Evolutionary conservation across 495 filamentous ascomycete genomes (phyloP).

Genomic region (Bacidia gigantensis): DNA sequence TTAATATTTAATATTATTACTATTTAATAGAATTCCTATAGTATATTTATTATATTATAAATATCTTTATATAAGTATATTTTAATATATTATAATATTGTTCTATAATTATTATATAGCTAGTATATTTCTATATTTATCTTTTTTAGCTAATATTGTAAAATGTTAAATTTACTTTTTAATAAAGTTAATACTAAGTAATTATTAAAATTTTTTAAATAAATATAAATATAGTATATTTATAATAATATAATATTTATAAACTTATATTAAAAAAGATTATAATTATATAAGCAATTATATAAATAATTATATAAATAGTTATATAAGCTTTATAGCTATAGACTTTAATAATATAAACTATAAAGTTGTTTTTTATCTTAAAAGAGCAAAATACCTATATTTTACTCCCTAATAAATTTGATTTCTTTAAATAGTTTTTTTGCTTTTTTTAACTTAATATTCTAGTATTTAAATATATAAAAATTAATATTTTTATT

Average conservation of each 20-base stretch:
- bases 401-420: not conserved
- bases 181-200: too few species aligned
- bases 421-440: not conserved
- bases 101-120: not conserved
- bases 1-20: not conserved
- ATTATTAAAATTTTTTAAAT: too few species aligned
- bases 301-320: not conserved
- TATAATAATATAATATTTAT: too few species aligned
- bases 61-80: slow-evolving; percentile 1
- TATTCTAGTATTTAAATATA: too few species aligned
- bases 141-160: too few species aligned
- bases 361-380: not conserved
- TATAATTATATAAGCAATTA: not conserved
- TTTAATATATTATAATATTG: not conserved
- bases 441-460: not conserved
- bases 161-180: too few species aligned
- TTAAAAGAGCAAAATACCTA: not conserved
- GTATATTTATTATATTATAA: not conserved
- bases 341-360: not conserved
- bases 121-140: not conserved
- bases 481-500: too few species aligned
- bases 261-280: too few species aligned
- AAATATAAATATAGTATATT: too few species aligned
- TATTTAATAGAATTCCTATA: not conserved
- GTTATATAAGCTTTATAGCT: not conserved